Evolutionary conservation across 768 basidiomycete species (phyloP), one percentile per base, ranked within the genome.

Genomic region (Tephrocybe sp.): DNA sequence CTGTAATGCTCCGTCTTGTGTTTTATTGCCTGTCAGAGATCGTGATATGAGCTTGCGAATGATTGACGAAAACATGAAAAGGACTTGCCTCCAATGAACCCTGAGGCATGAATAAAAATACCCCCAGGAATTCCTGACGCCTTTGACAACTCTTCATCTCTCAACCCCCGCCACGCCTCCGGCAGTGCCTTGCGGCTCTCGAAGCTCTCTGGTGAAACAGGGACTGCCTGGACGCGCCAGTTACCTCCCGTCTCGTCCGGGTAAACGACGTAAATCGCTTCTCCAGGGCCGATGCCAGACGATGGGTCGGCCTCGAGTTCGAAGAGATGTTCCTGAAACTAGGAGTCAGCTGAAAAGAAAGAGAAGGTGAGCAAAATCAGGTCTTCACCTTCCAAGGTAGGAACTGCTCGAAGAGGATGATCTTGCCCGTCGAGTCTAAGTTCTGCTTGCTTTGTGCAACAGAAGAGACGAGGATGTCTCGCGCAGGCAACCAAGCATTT

Each of bases 141-240:
- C 57, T 80, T 71, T 41, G 86, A 88, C 34, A 99, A 73, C 39
- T 80, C 79, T 9, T 90, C 88, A 66, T 98, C 96, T 41, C 97
- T 77, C 33, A 93, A 69, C 5, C 97, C 97, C 55, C 95, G 80
- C 97, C 97, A 99, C 56, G 77, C 75, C 63, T 97, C 93, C 1
- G 97, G 97, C 34, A 99, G 74, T 1, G 93, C 85, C 69, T 96
- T 97, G 25, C 96, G 80, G 67, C 88, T 94, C 63, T 86, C 81
- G 59, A 98, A 99, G 64, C 88, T 90, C 58, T 90, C 89, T 1
- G 90, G 74, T 0, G 84, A 75, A 41, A 85, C 68, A 5, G 96
- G 88, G 15, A 99, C 90, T 6, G 96, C 95, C 65, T 98, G 96
- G 39, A 99, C 71, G 36, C 97, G 85, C 95, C 95, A 99, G 63